A percentile compares a stretch with the other conserved stretches of the same genome.
Conservation (phyloP, 768 basidiomycete species). For the Macrocybe gigantea region DNA sequence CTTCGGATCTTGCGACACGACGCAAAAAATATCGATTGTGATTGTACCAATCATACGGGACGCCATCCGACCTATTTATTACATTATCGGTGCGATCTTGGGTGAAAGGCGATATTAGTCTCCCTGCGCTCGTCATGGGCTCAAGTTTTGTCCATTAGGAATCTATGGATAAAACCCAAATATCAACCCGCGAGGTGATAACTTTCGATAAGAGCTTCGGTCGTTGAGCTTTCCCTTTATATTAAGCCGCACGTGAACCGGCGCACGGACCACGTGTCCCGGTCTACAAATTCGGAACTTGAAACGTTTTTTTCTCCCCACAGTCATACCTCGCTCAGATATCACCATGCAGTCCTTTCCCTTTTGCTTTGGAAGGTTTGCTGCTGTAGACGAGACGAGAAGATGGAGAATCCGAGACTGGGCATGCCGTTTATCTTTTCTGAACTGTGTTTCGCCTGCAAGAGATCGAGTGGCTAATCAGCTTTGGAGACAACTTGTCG, state of each 20-base stretch:
- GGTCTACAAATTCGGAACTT: background rate
- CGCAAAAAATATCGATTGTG: too few relatives aligned
- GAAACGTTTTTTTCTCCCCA: background rate
- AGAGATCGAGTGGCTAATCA: background rate
- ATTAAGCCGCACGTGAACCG: background rate
- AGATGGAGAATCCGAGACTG: background rate
- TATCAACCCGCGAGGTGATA: slow-evolving; percentile 62
- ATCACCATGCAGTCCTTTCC: background rate
- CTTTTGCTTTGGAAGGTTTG: background rate
- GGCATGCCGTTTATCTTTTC: slow-evolving; percentile 2
- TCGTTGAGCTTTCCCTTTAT: too few relatives aligned
- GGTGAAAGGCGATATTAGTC: slow-evolving; percentile 46
- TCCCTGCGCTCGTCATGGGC: slow-evolving; percentile 44
- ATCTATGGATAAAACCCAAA: slow-evolving; percentile 49
- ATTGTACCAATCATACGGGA: slow-evolving; percentile 60
- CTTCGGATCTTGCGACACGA: too few relatives aligned
- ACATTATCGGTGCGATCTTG: slow-evolving; percentile 56
- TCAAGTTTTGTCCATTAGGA: slow-evolving; percentile 47
- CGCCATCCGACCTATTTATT: slow-evolving; percentile 37
- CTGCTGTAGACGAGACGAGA: background rate
- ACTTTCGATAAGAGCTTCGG: slow-evolving; percentile 48
- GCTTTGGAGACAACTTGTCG: background rate
- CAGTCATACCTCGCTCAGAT: background rate
- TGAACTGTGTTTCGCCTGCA: background rate
- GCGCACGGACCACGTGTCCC: background rate